Evolutionary conservation across 2,329 filamentous ascomycete species (phyloP).

Genomic region (Clonostachys byssicola): DNA sequence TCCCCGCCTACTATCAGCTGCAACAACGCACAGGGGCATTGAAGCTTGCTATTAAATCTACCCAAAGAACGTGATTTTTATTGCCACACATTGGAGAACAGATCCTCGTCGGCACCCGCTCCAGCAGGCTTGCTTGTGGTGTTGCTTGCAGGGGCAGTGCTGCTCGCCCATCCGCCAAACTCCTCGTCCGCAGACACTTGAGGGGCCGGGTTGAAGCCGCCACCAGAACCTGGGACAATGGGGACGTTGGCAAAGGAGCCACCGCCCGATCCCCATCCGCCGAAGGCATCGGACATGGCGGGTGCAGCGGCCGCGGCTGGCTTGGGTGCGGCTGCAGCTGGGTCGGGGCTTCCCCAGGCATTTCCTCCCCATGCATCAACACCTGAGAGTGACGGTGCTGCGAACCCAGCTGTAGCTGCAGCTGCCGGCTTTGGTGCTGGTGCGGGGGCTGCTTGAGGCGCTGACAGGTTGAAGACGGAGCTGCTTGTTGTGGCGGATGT

Average conservation of each 20-base stretch:
- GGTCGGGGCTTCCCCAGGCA: slow-evolving; percentile 70
- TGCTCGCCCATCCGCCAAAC: slow-evolving; percentile 91
- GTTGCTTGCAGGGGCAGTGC: slow-evolving; percentile 41
- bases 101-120: slow-evolving; percentile 69
- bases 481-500: slow-evolving; percentile 32
- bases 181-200: slow-evolving; percentile 87
- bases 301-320: slow-evolving; percentile 48
- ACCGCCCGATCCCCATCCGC: slow-evolving; percentile 43
- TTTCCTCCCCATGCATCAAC: slow-evolving; percentile 83
- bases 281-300: slow-evolving; percentile 45
- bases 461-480: slow-evolving; percentile 82
- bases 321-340: slow-evolving; percentile 30
- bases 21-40: too few relatives aligned
- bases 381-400: slow-evolving; percentile 33
- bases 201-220: slow-evolving; percentile 60
- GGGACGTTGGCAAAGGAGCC: slow-evolving; percentile 52
- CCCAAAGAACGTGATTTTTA: slow-evolving; percentile 26
- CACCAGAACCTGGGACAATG: slow-evolving; percentile 57
- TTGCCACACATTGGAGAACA: slow-evolving; percentile 96
- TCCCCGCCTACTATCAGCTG: slow-evolving; percentile 4
- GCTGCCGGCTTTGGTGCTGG: slow-evolving; percentile 36
- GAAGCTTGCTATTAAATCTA: not conserved
- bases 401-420: slow-evolving; percentile 26
- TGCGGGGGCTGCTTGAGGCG: slow-evolving; percentile 29
- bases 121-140: slow-evolving; percentile 45